A percentile compares a stretch with the other conserved stretches of the same genome.
These are phyloP conservation scores for Cryomyces minteri DNA, from an alignment of 495 filamentous ascomycete species.

Conservation along the genomic window DNA sequence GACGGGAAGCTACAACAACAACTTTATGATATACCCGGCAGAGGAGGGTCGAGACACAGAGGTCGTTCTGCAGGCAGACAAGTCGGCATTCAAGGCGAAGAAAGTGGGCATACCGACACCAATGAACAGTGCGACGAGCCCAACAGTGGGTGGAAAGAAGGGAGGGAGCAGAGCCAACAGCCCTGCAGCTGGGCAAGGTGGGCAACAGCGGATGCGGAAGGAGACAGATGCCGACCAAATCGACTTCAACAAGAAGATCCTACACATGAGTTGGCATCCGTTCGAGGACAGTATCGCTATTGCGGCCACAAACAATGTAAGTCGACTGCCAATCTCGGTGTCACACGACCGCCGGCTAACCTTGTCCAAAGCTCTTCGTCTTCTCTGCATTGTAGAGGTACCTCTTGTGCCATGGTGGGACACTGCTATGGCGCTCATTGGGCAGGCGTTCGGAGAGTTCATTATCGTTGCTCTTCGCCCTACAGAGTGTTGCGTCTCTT, in stretches of 20 bases:
- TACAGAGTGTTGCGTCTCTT: too few relatives aligned
- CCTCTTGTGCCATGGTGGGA: too few relatives aligned
- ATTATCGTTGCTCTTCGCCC: too few relatives aligned
- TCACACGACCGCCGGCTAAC: conserved; percentile 11
- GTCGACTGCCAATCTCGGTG: conserved; percentile 16
- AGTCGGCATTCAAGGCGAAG: conserved; percentile 98
- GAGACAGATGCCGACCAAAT: conserved; percentile 99
- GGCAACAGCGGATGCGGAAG: conserved; percentile 88
- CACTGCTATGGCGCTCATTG: too few relatives aligned
- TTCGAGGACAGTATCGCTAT: conserved; percentile 99
- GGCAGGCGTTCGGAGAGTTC: too few relatives aligned
- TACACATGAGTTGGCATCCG: conserved; percentile 99
- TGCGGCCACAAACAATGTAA: conserved; percentile 97
- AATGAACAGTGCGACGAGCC: conserved; percentile 63
- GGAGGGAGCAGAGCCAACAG: conserved; percentile 66
- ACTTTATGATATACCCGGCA: conserved; percentile 99
- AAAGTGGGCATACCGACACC: conserved; percentile 96
- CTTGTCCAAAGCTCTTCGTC: conserved; percentile 63
- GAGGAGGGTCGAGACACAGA: conserved; percentile 91
- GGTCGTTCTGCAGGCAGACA: conserved; percentile 93
- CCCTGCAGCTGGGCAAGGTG: conserved; percentile 55
- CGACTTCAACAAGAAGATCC: conserved; percentile 99
- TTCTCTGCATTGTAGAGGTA: conserved; percentile 76
- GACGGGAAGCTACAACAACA: conserved; percentile 99
- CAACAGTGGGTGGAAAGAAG: conserved; percentile 57